Evolutionary conservation across 148 eudicot species (phyloP), one percentile per base, ranked within the genome.

Genomic region (Bassia scoparia): DNA sequence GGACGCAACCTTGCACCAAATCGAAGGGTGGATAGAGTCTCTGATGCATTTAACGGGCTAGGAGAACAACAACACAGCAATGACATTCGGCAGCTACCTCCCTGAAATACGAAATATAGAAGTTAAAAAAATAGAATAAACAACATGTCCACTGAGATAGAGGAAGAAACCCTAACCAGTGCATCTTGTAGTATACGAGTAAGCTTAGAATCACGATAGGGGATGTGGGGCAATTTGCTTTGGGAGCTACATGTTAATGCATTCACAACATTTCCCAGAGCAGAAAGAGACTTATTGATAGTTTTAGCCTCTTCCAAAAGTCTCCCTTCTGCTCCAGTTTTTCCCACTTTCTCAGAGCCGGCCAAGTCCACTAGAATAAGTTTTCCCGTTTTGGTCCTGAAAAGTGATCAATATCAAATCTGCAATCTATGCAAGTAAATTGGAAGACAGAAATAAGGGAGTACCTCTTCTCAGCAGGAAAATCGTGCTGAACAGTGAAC

Each of bases 251-350:
- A 74, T 38, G 93, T 93, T 82, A 93, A 79, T 35, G 98, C 90
- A 86, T 90, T 86, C 60, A 93, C 87, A n/a, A 90, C 98, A 76
- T 93, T 93, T 43, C 98, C 98, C 48, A 93, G 88, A 59, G 97
- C 92, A 21, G 98, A 87, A 61, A 90, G 82, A 71, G 98, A 93
- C 79, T 89, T 90, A 84, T 90, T 93, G 70, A 90, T 93, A 69
- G 90, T 87, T 83, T 93, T 90, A 66, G 95, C 97, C 83, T 93
- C 98, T 78, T 90, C 97, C 68, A 93, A 84, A 81, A 89, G 85
- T 83, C 74, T 87, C 64, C 98, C 97, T 82, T 90, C 95, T 65
- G 97, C 95, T 49, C 98, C 90, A 16, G 98, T 93, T 79, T 86
- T 90, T 73, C 92, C 95, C 55, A 84, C 92, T 79, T 90, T 93